A percentile compares a stretch with the other conserved stretches of the same genome.
These are phyloP conservation scores for Solanum bulbocastanum DNA, from an alignment of 257 asterid species.

Conservation along the genomic window DNA sequence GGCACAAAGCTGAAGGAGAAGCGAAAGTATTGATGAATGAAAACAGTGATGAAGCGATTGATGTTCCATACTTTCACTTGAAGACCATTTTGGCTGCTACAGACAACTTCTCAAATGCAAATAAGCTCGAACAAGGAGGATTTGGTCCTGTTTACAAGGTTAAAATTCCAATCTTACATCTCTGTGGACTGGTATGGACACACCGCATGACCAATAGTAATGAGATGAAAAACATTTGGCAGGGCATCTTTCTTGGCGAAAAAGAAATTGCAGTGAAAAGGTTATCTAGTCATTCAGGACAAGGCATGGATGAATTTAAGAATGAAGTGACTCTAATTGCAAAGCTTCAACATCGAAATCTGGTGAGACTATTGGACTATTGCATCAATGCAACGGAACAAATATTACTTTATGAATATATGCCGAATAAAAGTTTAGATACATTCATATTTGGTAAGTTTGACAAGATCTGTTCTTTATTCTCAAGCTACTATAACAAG, in stretches of 20 bases:
- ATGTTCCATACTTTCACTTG: not conserved
- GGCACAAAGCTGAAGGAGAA: not conserved
- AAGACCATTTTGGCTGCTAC: not conserved
- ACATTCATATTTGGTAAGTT: conserved; percentile 9
- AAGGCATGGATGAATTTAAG: too few relatives aligned
- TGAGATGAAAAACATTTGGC: not conserved
- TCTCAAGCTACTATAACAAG: not conserved
- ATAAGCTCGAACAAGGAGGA: not conserved
- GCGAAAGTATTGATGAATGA: not conserved
- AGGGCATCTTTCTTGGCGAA: conserved; percentile 10
- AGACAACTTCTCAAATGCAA: not conserved
- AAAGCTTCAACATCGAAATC: too few relatives aligned
- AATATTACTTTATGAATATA: not conserved
- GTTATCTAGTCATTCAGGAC: conserved; percentile 13
- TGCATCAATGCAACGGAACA: too few relatives aligned
- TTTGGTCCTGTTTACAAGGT: not conserved
- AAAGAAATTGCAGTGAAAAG: conserved; percentile 20
- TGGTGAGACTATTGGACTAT: too few relatives aligned
- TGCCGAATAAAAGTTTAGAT: not conserved
- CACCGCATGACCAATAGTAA: not conserved
- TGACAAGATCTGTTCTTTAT: not conserved
- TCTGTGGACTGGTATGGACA: not conserved
- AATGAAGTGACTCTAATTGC: too few relatives aligned
- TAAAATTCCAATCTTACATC: too few relatives aligned
- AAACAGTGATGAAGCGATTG: not conserved